Conservation (phyloP, 352 stramenopile genomes). For the Pilasporangium apinafurcum region DNA sequence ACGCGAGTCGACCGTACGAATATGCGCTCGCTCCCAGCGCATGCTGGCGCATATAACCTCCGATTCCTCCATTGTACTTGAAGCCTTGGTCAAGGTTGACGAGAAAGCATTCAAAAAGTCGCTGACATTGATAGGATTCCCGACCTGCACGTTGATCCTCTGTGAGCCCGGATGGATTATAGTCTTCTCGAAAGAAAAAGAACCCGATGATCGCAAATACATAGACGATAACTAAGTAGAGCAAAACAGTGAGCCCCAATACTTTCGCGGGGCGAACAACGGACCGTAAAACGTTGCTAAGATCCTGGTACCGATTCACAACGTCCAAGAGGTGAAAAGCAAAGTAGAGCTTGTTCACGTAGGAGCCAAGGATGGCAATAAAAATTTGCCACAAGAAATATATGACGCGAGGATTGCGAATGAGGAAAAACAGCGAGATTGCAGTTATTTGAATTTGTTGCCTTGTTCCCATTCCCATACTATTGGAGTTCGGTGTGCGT, state of each 20-base stretch:
- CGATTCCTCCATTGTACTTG: conserved; percentile 56
- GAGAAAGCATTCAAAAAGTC: conserved; percentile 69
- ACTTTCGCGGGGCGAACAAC: conserved; percentile 56
- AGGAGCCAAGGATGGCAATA: conserved; percentile 48
- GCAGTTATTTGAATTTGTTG: conserved; percentile 15
- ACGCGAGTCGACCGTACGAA: conserved; percentile 52
- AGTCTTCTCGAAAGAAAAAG: conserved; percentile 70
- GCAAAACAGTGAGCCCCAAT: conserved; percentile 44
- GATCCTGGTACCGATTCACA: conserved; percentile 71
- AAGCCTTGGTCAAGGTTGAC: conserved; percentile 66
- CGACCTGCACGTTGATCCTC: conserved; percentile 18
- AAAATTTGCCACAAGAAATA: conserved; percentile 56
- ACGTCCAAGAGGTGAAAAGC: conserved; percentile 69
- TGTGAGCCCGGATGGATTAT: conserved; percentile 27
- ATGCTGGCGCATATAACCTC: conserved; percentile 35
- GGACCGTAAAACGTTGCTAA: conserved; percentile 64
- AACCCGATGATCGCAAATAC: conserved; percentile 67
- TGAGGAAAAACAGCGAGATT: conserved; percentile 48
- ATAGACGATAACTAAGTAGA: conserved; percentile 73
- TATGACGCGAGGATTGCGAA: conserved; percentile 41
- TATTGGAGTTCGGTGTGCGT: neutral
- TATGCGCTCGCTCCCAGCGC: conserved; percentile 18
- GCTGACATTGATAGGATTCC: conserved; percentile 52
- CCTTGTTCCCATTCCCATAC: neutral
- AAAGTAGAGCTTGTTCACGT: conserved; percentile 75